These are phyloP conservation scores for Fusarium buxicola DNA, from an alignment of 2,329 filamentous ascomycete genomes.

Conservation along the genomic window DNA sequence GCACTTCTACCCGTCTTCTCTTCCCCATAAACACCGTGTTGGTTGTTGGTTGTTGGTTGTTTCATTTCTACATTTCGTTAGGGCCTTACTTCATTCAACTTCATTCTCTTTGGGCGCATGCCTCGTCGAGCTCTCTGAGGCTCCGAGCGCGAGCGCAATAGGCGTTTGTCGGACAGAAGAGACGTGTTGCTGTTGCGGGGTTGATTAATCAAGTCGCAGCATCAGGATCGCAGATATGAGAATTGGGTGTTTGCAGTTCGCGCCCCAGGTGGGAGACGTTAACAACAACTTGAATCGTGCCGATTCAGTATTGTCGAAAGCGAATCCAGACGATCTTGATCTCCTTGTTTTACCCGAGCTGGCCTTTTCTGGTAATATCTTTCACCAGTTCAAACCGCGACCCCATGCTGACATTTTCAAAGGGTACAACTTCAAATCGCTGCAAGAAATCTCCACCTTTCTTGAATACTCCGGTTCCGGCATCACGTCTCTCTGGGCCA, in stretches of 20 bases:
- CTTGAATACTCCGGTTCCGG: conserved; percentile 76
- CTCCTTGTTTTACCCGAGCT: conserved; percentile 81
- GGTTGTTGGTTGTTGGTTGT: conserved; percentile 12
- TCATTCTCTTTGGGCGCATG: neutral
- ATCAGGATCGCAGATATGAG: conserved; percentile 67
- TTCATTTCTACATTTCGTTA: conserved; percentile 9
- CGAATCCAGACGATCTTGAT: conserved; percentile 68
- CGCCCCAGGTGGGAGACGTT: conserved; percentile 75
- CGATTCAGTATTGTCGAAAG: conserved; percentile 63
- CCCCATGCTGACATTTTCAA: conserved; percentile 22
- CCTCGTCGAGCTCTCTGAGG: neutral
- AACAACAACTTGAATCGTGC: conserved; percentile 67
- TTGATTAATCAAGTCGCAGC: neutral
- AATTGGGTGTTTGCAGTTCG: conserved; percentile 78
- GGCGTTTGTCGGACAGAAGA: neutral
- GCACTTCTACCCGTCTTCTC: conserved; percentile 10
- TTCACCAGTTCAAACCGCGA: neutral
- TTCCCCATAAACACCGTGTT: conserved; percentile 14
- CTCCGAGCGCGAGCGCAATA: neutral
- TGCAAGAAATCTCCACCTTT: conserved; percentile 74
- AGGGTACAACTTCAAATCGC: conserved; percentile 83
- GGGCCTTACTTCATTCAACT: neutral
- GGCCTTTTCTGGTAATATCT: conserved; percentile 73
- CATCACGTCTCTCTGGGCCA: conserved; percentile 77
- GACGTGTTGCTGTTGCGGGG: conserved; percentile 19